Evolutionary conservation across 1,284 basidiomycete genomes (phyloP), one percentile per base, ranked within the genome.

Genomic region (Ustilago sp.): DNA sequence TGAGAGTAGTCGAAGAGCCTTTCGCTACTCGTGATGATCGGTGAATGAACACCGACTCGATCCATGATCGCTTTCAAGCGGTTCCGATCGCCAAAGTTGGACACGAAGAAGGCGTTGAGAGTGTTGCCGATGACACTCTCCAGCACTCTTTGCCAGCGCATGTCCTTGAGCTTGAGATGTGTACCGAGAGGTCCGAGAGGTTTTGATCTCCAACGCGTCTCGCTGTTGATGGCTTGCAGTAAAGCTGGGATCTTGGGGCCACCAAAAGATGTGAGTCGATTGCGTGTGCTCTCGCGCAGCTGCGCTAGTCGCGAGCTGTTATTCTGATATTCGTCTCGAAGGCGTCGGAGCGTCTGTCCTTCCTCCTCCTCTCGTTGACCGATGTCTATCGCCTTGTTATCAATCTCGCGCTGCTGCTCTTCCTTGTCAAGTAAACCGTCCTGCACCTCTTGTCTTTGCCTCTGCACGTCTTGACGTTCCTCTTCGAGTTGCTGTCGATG

Each of bases 21-120:
- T 92, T 80, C 88, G 88, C 61, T 13, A 38, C 80, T 65, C 31
- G 66, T 82, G 51, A 86, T 60, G 63, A 81, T 81, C 36, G 79
- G 74, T 34, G 74, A 60, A 11, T 68, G 48, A 35, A 62, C 56
- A n/a, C 65, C 65, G 9, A 65, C 17, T 13, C 63, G 59, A 13
- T 76, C 65, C 74, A 76, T 71, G 39, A 71, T 57, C 38, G 19
- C 59, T 41, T 64, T 67, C 77, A 98, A 84, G n/a, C 88, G 86
- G 0, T 65, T 62, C 53, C 90, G 88, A 83, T 99, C 97, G 31
- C 89, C 87, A 15, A 89, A 85, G 81, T 94, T 90, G 0, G 92
- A 93, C 39, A 97, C 90, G 0, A 92, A 92, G 85, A 93, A 99
- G 1, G 91, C 89, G 35, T 89, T 90, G 87, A 99, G 89, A 7